phyloP scores from a whole-genome alignment of 345 rosid genomes.

The Turnera subulata region DNA sequence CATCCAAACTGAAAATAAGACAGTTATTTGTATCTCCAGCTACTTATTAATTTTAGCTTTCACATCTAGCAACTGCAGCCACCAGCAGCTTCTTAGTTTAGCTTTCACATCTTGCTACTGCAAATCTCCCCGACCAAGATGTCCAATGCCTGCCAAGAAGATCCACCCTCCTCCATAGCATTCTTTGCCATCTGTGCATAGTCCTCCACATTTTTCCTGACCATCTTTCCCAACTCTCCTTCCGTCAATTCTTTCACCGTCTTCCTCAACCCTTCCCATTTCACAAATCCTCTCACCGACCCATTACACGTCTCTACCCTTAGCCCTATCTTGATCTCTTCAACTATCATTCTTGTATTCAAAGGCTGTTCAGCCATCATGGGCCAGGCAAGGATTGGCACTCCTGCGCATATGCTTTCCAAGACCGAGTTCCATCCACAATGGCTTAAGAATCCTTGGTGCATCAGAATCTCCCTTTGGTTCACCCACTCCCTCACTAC shows the following conservation, averaged over 20 bases:
- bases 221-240: slow-evolving; percentile 46
- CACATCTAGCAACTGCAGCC: too few species aligned
- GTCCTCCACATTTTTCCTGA: slow-evolving; percentile 39
- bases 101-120: too few species aligned
- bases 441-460: slow-evolving; percentile 69
- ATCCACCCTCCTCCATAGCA: slow-evolving; percentile 49
- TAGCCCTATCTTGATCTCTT: slow-evolving; percentile 56
- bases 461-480: slow-evolving; percentile 51
- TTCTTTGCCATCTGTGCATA: slow-evolving; percentile 39
- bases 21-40: too few species aligned
- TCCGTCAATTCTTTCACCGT: slow-evolving; percentile 60
- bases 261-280: slow-evolving; percentile 36
- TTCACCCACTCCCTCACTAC: slow-evolving; percentile 71
- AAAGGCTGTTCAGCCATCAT: slow-evolving; percentile 73
- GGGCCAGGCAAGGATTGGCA: slow-evolving; percentile 80
- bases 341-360: slow-evolving; percentile 58
- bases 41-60: too few species aligned
- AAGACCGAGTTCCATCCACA: slow-evolving; percentile 83
- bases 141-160: too few species aligned
- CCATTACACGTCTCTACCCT: slow-evolving; percentile 49
- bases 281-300: slow-evolving; percentile 42
- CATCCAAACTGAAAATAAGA: too few species aligned
- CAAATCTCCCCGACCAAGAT: too few species aligned
- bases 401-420: slow-evolving; percentile 66
- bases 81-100: too few species aligned